Conservation (phyloP, 768 basidiomycete genomes). For the Gymnopilus dilepis region DNA sequence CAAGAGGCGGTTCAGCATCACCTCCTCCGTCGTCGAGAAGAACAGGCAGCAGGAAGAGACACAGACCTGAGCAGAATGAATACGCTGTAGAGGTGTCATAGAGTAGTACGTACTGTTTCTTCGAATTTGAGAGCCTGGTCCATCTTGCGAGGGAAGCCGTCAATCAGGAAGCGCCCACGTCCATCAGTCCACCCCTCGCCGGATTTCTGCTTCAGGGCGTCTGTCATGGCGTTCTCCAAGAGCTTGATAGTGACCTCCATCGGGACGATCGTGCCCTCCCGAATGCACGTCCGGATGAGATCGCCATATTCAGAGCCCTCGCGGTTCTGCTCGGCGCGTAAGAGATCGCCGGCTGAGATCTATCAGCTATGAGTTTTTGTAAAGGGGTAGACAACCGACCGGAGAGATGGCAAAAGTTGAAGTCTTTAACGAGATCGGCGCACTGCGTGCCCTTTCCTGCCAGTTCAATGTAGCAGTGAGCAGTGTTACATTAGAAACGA, state of each 20-base stretch:
- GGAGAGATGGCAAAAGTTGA: slow-evolving; percentile 91
- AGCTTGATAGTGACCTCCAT: slow-evolving; percentile 97
- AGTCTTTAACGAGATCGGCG: slow-evolving; percentile 79
- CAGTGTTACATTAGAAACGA: slow-evolving; percentile 6
- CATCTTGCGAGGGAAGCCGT: slow-evolving; percentile 99
- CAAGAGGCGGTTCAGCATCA: slow-evolving; percentile 85
- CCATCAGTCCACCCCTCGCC: slow-evolving; percentile 71
- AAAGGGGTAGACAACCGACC: slow-evolving; percentile 51
- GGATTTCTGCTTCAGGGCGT: slow-evolving; percentile 50
- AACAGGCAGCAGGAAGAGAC: slow-evolving; percentile 80
- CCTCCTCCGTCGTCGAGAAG: slow-evolving; percentile 85
- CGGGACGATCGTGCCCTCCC: slow-evolving; percentile 92
- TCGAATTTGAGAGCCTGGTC: slow-evolving; percentile 96
- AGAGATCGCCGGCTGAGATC: slow-evolving; percentile 88
- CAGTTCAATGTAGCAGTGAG: slow-evolving; percentile 3
- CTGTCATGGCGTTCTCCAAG: slow-evolving; percentile 89
- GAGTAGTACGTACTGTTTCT: slow-evolving; percentile 59
- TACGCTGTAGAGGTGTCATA: background rate
- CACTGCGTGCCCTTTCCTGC: slow-evolving; percentile 98
- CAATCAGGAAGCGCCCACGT: slow-evolving; percentile 88
- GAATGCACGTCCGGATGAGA: slow-evolving; percentile 87
- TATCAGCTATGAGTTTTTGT: slow-evolving; percentile 6
- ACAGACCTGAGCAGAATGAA: slow-evolving; percentile 65
- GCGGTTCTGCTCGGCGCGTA: slow-evolving; percentile 92
- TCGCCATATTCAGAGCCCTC: slow-evolving; percentile 83